phyloP scores from a whole-genome alignment of 2,329 filamentous ascomycete genomes.

The Knufia petricola region DNA sequence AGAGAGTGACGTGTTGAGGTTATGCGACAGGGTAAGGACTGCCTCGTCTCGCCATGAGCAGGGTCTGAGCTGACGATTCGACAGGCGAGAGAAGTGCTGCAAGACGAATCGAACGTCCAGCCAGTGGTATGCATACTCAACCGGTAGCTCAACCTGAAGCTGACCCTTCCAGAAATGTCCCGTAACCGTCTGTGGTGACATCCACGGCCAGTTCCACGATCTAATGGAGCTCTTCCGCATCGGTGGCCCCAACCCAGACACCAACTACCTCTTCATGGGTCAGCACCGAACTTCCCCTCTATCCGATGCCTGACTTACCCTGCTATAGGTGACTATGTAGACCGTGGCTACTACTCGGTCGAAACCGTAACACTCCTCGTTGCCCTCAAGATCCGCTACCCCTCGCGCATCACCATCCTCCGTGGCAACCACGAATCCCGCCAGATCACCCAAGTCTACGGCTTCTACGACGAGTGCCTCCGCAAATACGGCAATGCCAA shows the following conservation, averaged over 20 bases:
- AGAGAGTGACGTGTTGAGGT: conserved; percentile 85
- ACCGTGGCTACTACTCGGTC: conserved; percentile 97
- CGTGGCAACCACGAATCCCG: conserved; percentile 98
- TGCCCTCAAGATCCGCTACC: conserved; percentile 95
- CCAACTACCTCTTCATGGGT: conserved; percentile 99
- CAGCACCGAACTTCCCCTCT: conserved; percentile 29
- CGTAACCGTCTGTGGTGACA: conserved; percentile 96
- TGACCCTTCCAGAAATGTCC: conserved; percentile 69
- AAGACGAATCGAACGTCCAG: conserved; percentile 97
- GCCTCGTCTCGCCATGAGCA: conserved; percentile 17
- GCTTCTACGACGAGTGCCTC: conserved; percentile 98
- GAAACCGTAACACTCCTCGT: conserved; percentile 96
- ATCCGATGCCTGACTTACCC: too few relatives aligned
- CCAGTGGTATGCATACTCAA: conserved; percentile 67
- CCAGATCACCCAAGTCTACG: conserved; percentile 98
- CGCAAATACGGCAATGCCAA: conserved; percentile 98
- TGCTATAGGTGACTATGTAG: conserved; percentile 79
- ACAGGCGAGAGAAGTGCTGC: conserved; percentile 87
- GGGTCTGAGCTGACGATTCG: conserved; percentile 9
- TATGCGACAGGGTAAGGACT: conserved; percentile 96
- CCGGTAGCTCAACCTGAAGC: not conserved
- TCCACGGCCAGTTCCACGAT: conserved; percentile 98
- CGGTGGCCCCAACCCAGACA: conserved; percentile 93
- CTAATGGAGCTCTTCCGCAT: conserved; percentile 99
- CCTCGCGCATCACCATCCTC: conserved; percentile 93